Evolutionary conservation across 1,139 yeast genomes (phyloP).

Genomic region (Kodamaea suecica): DNA sequence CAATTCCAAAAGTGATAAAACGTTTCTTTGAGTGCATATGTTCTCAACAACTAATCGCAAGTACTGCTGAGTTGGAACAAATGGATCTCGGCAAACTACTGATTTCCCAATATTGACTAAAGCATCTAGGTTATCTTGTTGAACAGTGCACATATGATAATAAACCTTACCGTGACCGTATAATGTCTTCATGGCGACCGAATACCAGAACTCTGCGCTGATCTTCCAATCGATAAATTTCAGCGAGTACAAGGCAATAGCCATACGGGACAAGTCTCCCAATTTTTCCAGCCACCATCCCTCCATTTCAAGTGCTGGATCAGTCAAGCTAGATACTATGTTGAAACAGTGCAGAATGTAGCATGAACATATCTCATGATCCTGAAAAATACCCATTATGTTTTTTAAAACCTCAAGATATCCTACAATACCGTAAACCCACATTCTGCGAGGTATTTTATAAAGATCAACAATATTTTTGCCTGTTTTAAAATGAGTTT

Average conservation of each 20-base stretch:
- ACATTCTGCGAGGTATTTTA: slow-evolving; percentile 71
- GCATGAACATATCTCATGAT: slow-evolving; percentile 48
- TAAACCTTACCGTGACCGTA: slow-evolving; percentile 79
- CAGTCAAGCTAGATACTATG: slow-evolving; percentile 52
- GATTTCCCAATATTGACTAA: slow-evolving; percentile 74
- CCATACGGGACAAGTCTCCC: slow-evolving; percentile 80
- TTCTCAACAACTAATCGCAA: slow-evolving; percentile 73
- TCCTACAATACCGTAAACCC: slow-evolving; percentile 82
- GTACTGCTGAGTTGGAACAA: slow-evolving; percentile 77
- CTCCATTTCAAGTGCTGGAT: slow-evolving; percentile 52
- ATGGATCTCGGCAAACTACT: slow-evolving; percentile 75
- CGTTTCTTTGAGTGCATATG: slow-evolving; percentile 68
- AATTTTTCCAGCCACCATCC: slow-evolving; percentile 79
- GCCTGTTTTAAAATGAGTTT: slow-evolving; percentile 61
- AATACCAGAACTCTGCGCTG: slow-evolving; percentile 76
- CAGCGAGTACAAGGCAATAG: slow-evolving; percentile 74
- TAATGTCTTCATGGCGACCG: slow-evolving; percentile 62
- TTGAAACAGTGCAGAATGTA: slow-evolving; percentile 51
- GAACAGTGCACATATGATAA: slow-evolving; percentile 81
- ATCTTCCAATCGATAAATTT: slow-evolving; percentile 78
- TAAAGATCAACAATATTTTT: slow-evolving; percentile 71
- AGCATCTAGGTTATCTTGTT: slow-evolving; percentile 75
- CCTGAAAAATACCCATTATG: slow-evolving; percentile 56
- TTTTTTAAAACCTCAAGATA: slow-evolving; percentile 76
- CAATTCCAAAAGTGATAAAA: slow-evolving; percentile 54